These are phyloP conservation scores for Cytospora mali DNA, from an alignment of 2,329 filamentous ascomycete genomes.

Conservation along the genomic window DNA sequence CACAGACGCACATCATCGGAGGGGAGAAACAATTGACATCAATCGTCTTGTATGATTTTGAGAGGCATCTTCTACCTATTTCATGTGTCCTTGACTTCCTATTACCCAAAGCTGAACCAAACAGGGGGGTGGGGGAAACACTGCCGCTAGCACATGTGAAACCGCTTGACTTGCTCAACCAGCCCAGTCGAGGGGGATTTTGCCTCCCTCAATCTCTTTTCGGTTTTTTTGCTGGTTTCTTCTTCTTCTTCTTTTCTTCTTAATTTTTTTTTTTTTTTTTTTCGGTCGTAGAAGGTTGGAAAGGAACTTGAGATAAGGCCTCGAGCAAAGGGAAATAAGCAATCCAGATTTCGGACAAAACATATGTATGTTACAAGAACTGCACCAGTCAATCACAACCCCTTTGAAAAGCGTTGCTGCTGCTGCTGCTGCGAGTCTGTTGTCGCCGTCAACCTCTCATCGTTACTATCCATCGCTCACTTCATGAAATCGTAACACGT, in stretches of 20 bases:
- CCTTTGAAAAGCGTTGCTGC: too few species aligned
- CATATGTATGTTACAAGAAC: conserved; percentile 16
- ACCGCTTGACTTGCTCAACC: not conserved
- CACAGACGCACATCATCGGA: not conserved
- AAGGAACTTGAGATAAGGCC: conserved; percentile 11
- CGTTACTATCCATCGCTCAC: not conserved
- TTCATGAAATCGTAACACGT: conserved; percentile 26
- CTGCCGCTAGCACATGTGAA: not conserved
- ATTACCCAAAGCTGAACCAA: conserved; percentile 24
- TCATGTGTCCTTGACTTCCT: conserved; percentile 7
- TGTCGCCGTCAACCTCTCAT: conserved; percentile 1
- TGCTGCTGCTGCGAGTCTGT: conserved; percentile 17
- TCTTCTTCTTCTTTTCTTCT: conserved; percentile 2
- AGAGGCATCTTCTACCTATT: conserved; percentile 20
- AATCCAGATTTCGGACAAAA: conserved; percentile 10
- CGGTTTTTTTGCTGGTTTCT: not conserved
- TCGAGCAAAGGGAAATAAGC: conserved; percentile 17
- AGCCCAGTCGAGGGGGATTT: not conserved
- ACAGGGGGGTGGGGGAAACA: conserved; percentile 8
- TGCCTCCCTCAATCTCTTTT: not conserved
- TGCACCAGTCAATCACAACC: conserved; percentile 9
- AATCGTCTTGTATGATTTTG: conserved; percentile 22
- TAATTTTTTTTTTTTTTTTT: not conserved
- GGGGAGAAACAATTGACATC: not conserved
- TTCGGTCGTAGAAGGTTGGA: conserved; percentile 2